Conservation (phyloP, 257 asterid genomes). For the Linaria vulgaris region DNA sequence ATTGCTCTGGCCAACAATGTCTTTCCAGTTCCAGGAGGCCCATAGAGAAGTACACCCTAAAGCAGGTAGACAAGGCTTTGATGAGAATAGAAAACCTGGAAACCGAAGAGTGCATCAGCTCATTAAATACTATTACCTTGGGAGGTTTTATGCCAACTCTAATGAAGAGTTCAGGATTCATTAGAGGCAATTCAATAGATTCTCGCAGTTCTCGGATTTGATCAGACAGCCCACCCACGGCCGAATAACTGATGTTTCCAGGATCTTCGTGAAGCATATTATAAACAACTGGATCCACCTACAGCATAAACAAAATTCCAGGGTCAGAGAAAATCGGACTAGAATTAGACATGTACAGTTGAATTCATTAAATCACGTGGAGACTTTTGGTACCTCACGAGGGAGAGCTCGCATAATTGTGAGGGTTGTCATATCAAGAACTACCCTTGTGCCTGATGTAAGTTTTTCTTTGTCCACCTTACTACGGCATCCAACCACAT, state of each 20-base stretch:
- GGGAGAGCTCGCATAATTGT: slow-evolving; percentile 98
- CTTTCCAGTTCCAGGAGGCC: slow-evolving; percentile 99
- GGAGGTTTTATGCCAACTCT: slow-evolving; percentile 98
- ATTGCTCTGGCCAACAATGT: slow-evolving; percentile 95
- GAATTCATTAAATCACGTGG: background rate
- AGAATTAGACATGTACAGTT: background rate
- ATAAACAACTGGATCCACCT: slow-evolving; percentile 97
- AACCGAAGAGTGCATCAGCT: background rate
- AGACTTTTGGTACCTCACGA: slow-evolving; percentile 66
- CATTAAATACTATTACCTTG: slow-evolving; percentile 44
- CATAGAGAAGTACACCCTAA: slow-evolving; percentile 95
- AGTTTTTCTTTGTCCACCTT: slow-evolving; percentile 96
- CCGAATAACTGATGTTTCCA: slow-evolving; percentile 95
- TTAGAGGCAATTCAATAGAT: slow-evolving; percentile 85
- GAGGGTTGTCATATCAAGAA: slow-evolving; percentile 95
- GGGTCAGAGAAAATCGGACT: slow-evolving; percentile 8
- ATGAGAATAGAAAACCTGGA: background rate
- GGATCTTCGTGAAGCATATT: slow-evolving; percentile 99
- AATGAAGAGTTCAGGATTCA: slow-evolving; percentile 94
- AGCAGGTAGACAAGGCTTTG: slow-evolving; percentile 19
- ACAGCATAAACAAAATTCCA: slow-evolving; percentile 26
- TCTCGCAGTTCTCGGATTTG: slow-evolving; percentile 94
- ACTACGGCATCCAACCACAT: slow-evolving; percentile 94
- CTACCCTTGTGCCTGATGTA: slow-evolving; percentile 92
- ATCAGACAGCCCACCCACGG: slow-evolving; percentile 95